These are phyloP conservation scores for Bertia moriformis DNA, from an alignment of 2,329 filamentous ascomycete species.

Conservation along the genomic window DNA sequence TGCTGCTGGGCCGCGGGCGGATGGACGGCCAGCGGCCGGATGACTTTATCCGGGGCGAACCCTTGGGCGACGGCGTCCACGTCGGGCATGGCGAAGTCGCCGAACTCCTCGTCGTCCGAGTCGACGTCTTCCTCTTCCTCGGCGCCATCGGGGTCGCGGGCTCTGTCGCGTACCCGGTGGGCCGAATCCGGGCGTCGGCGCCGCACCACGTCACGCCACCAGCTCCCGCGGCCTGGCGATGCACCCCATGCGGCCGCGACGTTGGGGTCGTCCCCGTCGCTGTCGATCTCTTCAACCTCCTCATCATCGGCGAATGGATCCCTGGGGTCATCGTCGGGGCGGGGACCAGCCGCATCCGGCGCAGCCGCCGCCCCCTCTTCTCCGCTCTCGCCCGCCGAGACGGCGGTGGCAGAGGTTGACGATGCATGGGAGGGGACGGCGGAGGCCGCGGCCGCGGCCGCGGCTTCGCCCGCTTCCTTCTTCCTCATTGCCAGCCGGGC, in stretches of 20 bases:
- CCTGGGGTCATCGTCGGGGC: slow-evolving; percentile 30
- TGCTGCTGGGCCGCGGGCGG: slow-evolving; percentile 23
- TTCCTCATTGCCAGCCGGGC: slow-evolving; percentile 66
- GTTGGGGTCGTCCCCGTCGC: slow-evolving; percentile 19
- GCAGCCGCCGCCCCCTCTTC: slow-evolving; percentile 37
- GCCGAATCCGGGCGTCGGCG: slow-evolving; percentile 8
- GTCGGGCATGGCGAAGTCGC: slow-evolving; percentile 55
- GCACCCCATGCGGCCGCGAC: slow-evolving; percentile 3
- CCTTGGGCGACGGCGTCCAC: slow-evolving; percentile 12
- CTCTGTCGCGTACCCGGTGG: slow-evolving; percentile 16
- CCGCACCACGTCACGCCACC: slow-evolving; percentile 28
- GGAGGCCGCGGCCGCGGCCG: slow-evolving; percentile 5
- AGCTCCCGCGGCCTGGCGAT: slow-evolving; percentile 23
- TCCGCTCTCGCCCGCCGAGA: slow-evolving; percentile 12
- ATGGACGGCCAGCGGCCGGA: slow-evolving; percentile 39
- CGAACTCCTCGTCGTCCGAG: slow-evolving; percentile 51
- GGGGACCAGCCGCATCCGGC: slow-evolving; percentile 38
- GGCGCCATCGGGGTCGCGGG: slow-evolving; percentile 31
- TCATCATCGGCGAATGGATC: slow-evolving; percentile 34
- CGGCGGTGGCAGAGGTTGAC: slow-evolving; percentile 8
- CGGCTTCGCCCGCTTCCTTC: slow-evolving; percentile 22
- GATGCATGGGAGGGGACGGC: slow-evolving; percentile 3
- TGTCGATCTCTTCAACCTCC: slow-evolving; percentile 17
- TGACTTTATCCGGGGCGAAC: slow-evolving; percentile 17
- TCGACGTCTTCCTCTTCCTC: slow-evolving; percentile 35